These are phyloP conservation scores for Elsinoe necatrix DNA, from an alignment of 2,329 filamentous ascomycete genomes.

Conservation along the genomic window DNA sequence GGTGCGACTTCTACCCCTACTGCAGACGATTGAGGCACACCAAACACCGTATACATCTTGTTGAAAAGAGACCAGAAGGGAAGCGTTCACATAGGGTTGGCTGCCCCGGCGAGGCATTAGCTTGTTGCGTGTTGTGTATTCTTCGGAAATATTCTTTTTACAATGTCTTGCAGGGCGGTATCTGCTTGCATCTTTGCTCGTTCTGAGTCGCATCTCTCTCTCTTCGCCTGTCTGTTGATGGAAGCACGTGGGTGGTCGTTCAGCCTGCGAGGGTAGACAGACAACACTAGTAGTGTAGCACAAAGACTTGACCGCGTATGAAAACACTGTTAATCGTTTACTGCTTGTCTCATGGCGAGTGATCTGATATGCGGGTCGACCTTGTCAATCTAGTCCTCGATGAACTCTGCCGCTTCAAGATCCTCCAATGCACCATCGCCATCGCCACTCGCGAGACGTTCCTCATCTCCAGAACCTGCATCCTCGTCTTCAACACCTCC, in stretches of 20 bases:
- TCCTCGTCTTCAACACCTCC: slow-evolving; percentile 16
- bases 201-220: not conserved
- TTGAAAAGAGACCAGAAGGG: not conserved
- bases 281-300: slow-evolving; percentile 1
- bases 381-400: not conserved
- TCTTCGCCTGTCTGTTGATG: not conserved
- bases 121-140: slow-evolving; percentile 8
- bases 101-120: slow-evolving; percentile 5
- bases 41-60: not conserved
- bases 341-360: not conserved
- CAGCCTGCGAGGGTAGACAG: not conserved
- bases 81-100: not conserved
- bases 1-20: too few species aligned
- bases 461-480: slow-evolving; percentile 16
- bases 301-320: slow-evolving; percentile 7
- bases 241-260: not conserved
- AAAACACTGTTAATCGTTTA: slow-evolving; percentile 9
- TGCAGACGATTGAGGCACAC: too few species aligned
- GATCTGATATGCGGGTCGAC: not conserved
- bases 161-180: slow-evolving; percentile 12
- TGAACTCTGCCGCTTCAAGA: slow-evolving; percentile 11
- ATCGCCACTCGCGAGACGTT: not conserved
- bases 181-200: slow-evolving; percentile 10
- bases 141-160: not conserved
- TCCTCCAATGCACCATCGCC: slow-evolving; percentile 15